Evolutionary conservation across 169 alveolate species (phyloP), one percentile per base, ranked within the genome.

Genomic region (Babesia divergens): DNA sequence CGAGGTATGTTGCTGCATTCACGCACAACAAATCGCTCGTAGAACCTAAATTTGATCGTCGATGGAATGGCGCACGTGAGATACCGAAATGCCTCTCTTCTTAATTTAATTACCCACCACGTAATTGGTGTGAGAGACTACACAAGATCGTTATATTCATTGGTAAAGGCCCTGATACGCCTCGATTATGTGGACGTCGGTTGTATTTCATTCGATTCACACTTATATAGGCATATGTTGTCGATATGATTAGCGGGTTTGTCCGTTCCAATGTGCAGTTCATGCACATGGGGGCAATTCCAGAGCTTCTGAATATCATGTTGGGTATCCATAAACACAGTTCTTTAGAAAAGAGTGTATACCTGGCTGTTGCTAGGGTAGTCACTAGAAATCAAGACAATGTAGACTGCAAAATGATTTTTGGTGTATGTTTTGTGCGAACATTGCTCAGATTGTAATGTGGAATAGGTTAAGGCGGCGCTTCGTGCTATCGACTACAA

Each of bases 131-230:
- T 16, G 20, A 44, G 29, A n/a, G 20, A 43, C 22, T 16, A 62
- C 7, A 14, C 72, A 1, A 52, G 13, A 18, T 11, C 35, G 6
- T 29, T 20, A 26, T 62, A 34, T 34, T 29, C 49, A 3, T 28
- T 62, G 20, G 7, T 62, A 16, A 62, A 44, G 46, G 72, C 72
- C 4, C 3, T 42, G 37, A 22, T 22, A 22, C 26, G 34, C 0
- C 72, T 43, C 32, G 28, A 34, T 18, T 62, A 62, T 43, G 60
- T 62, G 4, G 72, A 62, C 47, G 72, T 62, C 20, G 6, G 72
- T 16, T 4, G 7, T 18, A 24, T 14, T 26, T 1, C 8, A 24
- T 28, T 16, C 43, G 2, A 1, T 3, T 6, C 11, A 44, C 20
- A 59, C 14, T 7, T 62, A 4, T 26, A 9, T 18, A 62, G 72